These are phyloP conservation scores for Bacidia gigantensis DNA, from an alignment of 495 filamentous ascomycete genomes.

Conservation along the genomic window DNA sequence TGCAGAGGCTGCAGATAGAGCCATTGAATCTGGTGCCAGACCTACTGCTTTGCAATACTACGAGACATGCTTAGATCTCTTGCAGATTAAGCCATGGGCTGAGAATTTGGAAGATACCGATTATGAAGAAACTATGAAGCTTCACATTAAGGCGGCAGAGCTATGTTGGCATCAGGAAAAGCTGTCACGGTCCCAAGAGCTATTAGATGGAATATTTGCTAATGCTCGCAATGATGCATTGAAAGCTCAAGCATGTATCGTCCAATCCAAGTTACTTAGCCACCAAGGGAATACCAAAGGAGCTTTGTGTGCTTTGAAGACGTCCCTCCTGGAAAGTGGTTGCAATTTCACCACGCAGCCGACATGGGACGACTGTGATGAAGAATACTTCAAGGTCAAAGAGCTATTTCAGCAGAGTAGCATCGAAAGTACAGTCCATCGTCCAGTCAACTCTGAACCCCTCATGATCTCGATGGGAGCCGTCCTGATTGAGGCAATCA, in stretches of 20 bases:
- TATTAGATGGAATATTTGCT: constrained; percentile 50
- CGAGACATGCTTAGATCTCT: constrained; percentile 55
- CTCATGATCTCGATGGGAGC: constrained; percentile 52
- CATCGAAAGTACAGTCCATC: constrained; percentile 38
- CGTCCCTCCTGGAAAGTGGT: constrained; percentile 52
- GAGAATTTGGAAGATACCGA: constrained; percentile 55
- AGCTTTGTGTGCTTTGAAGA: constrained; percentile 54
- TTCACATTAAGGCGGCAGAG: constrained; percentile 67
- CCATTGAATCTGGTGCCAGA: constrained; percentile 65
- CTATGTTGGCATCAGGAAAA: constrained; percentile 64
- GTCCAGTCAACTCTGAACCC: constrained; percentile 37
- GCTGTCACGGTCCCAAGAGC: constrained; percentile 43
- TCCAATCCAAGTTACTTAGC: constrained; percentile 63
- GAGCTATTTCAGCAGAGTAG: constrained; percentile 45
- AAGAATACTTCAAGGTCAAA: constrained; percentile 47
- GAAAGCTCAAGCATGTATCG: constrained; percentile 64
- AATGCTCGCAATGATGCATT: constrained; percentile 54
- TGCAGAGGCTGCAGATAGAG: constrained; percentile 59
- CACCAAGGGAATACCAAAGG: constrained; percentile 53
- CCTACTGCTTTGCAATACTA: constrained; percentile 69
- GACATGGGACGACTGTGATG: constrained; percentile 62
- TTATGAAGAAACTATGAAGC: constrained; percentile 69
- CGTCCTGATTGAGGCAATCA: constrained; percentile 61
- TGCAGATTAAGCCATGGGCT: constrained; percentile 68
- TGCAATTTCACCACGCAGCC: constrained; percentile 49